Base-by-base conservation (phyloP, 768 basidiomycete genomes). In the Leccinum uliginosum region DNA sequence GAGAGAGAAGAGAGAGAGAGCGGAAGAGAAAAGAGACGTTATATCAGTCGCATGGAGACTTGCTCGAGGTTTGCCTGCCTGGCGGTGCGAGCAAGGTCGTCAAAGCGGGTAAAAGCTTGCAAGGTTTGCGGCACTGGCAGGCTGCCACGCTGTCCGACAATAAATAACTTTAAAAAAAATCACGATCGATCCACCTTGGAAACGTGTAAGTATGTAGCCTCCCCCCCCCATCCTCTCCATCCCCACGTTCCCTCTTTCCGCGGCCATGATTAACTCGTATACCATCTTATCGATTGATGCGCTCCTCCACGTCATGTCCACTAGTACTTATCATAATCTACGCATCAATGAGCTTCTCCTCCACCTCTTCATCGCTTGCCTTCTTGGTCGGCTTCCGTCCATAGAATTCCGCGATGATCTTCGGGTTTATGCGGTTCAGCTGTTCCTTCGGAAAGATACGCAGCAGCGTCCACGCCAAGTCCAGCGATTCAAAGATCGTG, bases 371-470 rank as follows among this genome's bases (percentile, higher is more conserved):
- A 63, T 71, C 75, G 45, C 74, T 77, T 65, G 73, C 79, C 77
- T 82, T 87, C 80, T 82, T 87, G 51, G 78, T 80, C 38, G 83
- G 72, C 77, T 95, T 94, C 67, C 93, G 87, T 46, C 82, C 87
- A 67, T 97, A 97, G 73, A 89, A 97, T 75, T 97, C 94, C 59
- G 83, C 83, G 67, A 97, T 87, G 69, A 97, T 95, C 85, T 93
- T 93, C 67, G 94, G 94, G 71, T 86, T 93, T 79, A 98, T 95
- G 67, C 95, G 91, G 79, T 98, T 98, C 63, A 98, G 82, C 74
- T 93, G 91, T 76, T 98, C 96, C 75, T 95, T 94, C 59, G 97
- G 97, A 91, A 98, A 99, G 71, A 96, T 96, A 63, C 97, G 89
- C 63, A 99, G 81, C 52, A 99, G 75, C 23, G 89, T 88, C 97